Evolutionary conservation across 108 stramenopile genomes (phyloP).

Genomic region (Cyclotella kingstonii): DNA sequence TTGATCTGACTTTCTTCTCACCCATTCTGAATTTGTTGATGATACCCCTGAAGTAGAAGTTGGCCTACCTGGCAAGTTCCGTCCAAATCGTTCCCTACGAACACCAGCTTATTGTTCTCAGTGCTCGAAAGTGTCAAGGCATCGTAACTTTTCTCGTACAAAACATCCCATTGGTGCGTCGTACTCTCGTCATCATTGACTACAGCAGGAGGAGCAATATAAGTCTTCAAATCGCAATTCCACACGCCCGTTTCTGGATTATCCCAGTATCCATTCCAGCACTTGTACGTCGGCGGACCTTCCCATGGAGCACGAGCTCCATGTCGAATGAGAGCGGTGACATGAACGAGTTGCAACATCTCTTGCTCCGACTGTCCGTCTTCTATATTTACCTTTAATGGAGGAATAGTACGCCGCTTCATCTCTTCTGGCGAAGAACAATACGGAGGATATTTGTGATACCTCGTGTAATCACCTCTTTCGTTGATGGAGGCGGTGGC

Average conservation of each 20-base stretch:
- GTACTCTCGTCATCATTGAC: constrained; percentile 10
- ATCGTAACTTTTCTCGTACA: constrained; percentile 76
- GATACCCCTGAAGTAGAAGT: constrained; percentile 72
- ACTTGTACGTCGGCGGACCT: constrained; percentile 31
- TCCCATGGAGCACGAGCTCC: constrained; percentile 73
- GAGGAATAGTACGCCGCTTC: constrained; percentile 57
- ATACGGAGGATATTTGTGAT: constrained; percentile 61
- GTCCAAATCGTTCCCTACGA: constrained; percentile 47
- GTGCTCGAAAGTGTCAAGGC: constrained; percentile 35
- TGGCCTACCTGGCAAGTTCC: constrained; percentile 91
- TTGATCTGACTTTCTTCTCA: background rate
- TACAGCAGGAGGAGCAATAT: constrained; percentile 46
- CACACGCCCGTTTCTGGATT: constrained; percentile 47
- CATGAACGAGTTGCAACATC: constrained; percentile 56
- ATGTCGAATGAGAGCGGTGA: constrained; percentile 78
- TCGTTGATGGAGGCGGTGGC: background rate
- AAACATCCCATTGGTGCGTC: constrained; percentile 43
- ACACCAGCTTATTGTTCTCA: background rate
- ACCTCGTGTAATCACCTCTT: constrained; percentile 6
- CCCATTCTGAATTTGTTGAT: constrained; percentile 80
- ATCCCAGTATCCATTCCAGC: constrained; percentile 68
- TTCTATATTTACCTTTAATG: constrained; percentile 19
- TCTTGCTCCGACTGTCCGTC: background rate
- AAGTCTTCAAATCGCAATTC: constrained; percentile 73
- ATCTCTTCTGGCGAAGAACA: constrained; percentile 75